These are phyloP conservation scores for Rhizomucor pusillus DNA, from an alignment of 371 early-diverging fungal genomes.

Conservation along the genomic window DNA sequence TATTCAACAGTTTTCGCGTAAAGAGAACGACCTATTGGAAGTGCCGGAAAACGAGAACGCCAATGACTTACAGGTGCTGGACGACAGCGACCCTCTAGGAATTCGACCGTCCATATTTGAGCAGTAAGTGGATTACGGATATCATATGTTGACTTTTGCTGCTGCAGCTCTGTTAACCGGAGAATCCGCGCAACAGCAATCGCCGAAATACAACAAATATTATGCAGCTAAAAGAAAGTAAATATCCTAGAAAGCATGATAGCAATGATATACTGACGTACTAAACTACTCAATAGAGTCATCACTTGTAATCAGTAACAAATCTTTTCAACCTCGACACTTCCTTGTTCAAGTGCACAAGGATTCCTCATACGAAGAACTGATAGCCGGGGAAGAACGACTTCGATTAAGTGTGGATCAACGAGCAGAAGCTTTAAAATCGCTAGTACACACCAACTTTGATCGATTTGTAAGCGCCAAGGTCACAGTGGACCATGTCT, in stretches of 20 bases:
- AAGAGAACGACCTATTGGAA: conserved; percentile 8
- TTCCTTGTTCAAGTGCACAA: conserved; percentile 86
- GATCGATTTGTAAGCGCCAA: conserved; percentile 96
- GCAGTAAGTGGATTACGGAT: conserved; percentile 24
- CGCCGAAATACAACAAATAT: conserved; percentile 32
- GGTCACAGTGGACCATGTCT: conserved; percentile 90
- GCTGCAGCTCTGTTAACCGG: not conserved
- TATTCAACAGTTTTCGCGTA: conserved; percentile 37
- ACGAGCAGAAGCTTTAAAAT: conserved; percentile 82
- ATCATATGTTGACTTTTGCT: not conserved
- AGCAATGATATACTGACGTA: not conserved
- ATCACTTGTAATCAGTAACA: conserved; percentile 51
- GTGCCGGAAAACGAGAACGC: conserved; percentile 18
- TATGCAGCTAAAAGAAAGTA: conserved; percentile 47
- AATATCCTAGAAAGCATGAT: not conserved
- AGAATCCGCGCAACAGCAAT: conserved; percentile 17
- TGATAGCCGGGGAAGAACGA: conserved; percentile 70
- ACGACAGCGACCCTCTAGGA: conserved; percentile 48
- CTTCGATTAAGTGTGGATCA: conserved; percentile 76
- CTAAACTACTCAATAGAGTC: conserved; percentile 23
- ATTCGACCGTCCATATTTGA: conserved; percentile 41
- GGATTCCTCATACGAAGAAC: conserved; percentile 77
- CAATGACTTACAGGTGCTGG: conserved; percentile 33
- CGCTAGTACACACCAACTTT: conserved; percentile 91
- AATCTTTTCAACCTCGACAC: conserved; percentile 74